Percentiles rank a stretch among this genome's conserved stretches.
phyloP scores from a whole-genome alignment of 352 stramenopile species.

The Pythium vanterpoolii region DNA sequence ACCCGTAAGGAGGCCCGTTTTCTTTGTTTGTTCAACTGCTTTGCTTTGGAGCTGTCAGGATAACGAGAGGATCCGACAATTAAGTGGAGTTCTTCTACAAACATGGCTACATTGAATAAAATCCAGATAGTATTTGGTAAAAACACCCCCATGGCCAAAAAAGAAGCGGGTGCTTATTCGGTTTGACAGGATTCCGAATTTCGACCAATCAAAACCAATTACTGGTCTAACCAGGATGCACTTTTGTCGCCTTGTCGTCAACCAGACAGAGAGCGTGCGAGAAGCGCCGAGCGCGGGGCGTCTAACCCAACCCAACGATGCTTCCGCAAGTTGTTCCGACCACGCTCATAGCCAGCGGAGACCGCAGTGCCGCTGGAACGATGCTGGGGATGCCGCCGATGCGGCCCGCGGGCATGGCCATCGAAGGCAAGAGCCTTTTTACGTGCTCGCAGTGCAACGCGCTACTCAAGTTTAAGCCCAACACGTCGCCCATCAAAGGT shows the following conservation, averaged over 20 bases:
- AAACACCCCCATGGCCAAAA: background rate
- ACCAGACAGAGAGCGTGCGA: background rate
- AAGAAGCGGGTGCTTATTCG: background rate
- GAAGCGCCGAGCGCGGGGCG: background rate
- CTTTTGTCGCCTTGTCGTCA: background rate
- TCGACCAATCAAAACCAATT: conserved; percentile 4
- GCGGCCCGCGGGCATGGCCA: conserved; percentile 30
- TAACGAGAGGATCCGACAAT: too few relatives aligned
- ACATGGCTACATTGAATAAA: conserved; percentile 13
- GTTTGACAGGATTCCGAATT: background rate
- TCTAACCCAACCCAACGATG: conserved; percentile 2
- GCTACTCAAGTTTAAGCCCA: conserved; percentile 70
- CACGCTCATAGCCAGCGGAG: background rate
- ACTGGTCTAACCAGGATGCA: conserved; percentile 6
- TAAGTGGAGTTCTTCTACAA: background rate
- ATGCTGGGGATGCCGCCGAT: conserved; percentile 16
- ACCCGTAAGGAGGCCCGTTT: too few relatives aligned
- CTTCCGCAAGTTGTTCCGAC: conserved; percentile 15
- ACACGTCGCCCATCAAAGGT: conserved; percentile 57
- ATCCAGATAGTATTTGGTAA: background rate
- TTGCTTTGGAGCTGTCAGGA: too few relatives aligned
- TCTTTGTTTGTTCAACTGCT: too few relatives aligned
- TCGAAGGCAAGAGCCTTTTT: conserved; percentile 77
- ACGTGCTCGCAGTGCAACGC: conserved; percentile 69
- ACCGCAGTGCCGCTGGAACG: conserved; percentile 5